phyloP scores from a whole-genome alignment of 2,329 filamentous ascomycete species.

The Aureobasidium sp. region DNA sequence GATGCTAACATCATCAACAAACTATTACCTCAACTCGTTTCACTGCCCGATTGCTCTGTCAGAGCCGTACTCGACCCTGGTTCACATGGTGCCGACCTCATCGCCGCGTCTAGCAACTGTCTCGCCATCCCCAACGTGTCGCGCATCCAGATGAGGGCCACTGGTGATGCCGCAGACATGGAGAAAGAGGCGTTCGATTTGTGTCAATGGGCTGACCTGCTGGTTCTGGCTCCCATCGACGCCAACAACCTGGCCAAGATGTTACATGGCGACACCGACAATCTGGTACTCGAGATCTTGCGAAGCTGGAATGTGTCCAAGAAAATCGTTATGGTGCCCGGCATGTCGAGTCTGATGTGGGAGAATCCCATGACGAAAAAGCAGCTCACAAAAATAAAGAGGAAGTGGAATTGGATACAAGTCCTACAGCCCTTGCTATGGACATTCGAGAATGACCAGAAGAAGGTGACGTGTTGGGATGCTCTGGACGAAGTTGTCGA shows the following conservation, averaged over 20 bases:
- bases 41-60: slow-evolving; percentile 26
- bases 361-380: slow-evolving; percentile 82
- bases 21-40: slow-evolving; percentile 24
- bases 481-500: slow-evolving; percentile 63
- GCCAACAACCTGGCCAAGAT: slow-evolving; percentile 80
- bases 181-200: slow-evolving; percentile 51
- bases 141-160: slow-evolving; percentile 16
- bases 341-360: slow-evolving; percentile 86
- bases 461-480: slow-evolving; percentile 44
- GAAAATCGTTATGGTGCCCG: slow-evolving; percentile 74
- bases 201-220: slow-evolving; percentile 79
- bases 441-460: slow-evolving; percentile 57
- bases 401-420: slow-evolving; percentile 81
- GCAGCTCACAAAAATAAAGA: slow-evolving; percentile 72
- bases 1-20: slow-evolving; percentile 23
- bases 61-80: slow-evolving; percentile 26
- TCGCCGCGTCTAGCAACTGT: slow-evolving; percentile 24
- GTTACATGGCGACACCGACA: slow-evolving; percentile 76
- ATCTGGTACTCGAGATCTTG: slow-evolving; percentile 68
- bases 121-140: slow-evolving; percentile 24
- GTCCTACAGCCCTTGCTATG: slow-evolving; percentile 75
- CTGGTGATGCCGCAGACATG: slow-evolving; percentile 20
- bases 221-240: slow-evolving; percentile 77
- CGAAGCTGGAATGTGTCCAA: slow-evolving; percentile 83
- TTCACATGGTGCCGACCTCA: slow-evolving; percentile 25